Percentiles rank a stretch among this genome's conserved stretches.
phyloP scores from a whole-genome alignment of 1,284 basidiomycete species.

The Neotropicomus parvogracilis region DNA sequence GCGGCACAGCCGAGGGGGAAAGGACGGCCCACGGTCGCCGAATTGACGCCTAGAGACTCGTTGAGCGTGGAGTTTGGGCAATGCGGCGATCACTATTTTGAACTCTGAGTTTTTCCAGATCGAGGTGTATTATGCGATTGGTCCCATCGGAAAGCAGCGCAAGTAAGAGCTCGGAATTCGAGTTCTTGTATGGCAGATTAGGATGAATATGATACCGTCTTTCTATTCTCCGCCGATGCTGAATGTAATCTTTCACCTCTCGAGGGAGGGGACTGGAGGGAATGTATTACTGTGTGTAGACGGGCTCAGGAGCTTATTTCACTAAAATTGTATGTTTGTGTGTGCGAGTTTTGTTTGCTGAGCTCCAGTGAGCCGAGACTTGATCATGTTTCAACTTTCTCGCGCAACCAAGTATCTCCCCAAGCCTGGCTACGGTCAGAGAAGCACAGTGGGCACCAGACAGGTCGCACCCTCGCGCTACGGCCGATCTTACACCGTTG shows the following conservation, averaged over 20 bases:
- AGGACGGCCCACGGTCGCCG: background rate
- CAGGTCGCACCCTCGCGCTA: background rate
- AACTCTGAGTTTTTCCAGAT: background rate
- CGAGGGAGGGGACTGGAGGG: no score
- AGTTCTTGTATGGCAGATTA: no score
- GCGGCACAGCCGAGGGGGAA: background rate
- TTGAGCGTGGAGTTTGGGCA: background rate
- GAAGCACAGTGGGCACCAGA: background rate
- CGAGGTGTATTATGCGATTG: no score
- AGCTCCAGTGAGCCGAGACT: no score
- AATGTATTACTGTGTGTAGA: no score
- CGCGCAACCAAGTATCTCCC: conserved; percentile 3
- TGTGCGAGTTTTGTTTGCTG: background rate
- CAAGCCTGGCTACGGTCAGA: background rate
- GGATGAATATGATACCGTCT: no score
- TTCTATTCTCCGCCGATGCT: no score
- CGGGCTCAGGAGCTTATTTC: conserved; percentile 7
- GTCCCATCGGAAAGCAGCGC: no score
- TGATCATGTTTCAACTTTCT: conserved; percentile 16
- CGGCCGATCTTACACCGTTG: conserved; percentile 7
- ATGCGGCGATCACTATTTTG: background rate
- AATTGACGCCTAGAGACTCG: background rate
- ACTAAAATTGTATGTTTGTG: conserved; percentile 2
- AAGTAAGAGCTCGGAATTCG: no score
- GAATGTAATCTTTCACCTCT: no score